phyloP scores from a whole-genome alignment of 2,329 filamentous ascomycete species.

The Hypoxylon sp. region DNA sequence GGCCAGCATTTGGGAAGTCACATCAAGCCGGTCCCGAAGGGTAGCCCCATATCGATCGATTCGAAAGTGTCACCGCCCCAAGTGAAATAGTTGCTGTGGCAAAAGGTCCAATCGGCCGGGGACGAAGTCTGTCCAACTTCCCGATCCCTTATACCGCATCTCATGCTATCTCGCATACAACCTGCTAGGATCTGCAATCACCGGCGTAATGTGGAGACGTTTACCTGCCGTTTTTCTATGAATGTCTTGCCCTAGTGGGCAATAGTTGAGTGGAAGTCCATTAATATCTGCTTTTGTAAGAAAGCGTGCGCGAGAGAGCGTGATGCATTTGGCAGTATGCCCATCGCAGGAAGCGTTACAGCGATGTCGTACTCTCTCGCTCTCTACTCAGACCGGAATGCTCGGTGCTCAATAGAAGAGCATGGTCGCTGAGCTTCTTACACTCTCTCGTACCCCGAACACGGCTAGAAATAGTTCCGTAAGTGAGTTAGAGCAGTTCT shows the following conservation, averaged over 20 bases:
- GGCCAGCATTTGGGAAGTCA: slow-evolving; percentile 25
- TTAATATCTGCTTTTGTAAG: slow-evolving; percentile 12
- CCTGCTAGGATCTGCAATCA: slow-evolving; percentile 28
- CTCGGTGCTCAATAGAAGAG: slow-evolving; percentile 44
- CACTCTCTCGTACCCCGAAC: slow-evolving; percentile 44
- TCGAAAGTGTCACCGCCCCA: slow-evolving; percentile 15
- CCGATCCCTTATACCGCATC: slow-evolving; percentile 35
- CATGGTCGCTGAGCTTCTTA: slow-evolving; percentile 27
- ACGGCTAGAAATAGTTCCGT: slow-evolving; percentile 46
- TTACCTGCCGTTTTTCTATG: slow-evolving; percentile 25
- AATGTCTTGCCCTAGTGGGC: slow-evolving; percentile 44
- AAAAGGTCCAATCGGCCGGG: slow-evolving; percentile 36
- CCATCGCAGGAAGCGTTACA: slow-evolving; percentile 23
- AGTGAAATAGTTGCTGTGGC: slow-evolving; percentile 36
- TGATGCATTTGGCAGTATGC: slow-evolving; percentile 18
- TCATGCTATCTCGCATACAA: slow-evolving; percentile 35
- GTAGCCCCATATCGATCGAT: slow-evolving; percentile 17
- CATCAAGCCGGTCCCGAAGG: slow-evolving; percentile 24
- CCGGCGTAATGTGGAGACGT: slow-evolving; percentile 33
- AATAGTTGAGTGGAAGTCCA: slow-evolving; percentile 35
- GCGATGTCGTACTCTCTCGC: slow-evolving; percentile 12
- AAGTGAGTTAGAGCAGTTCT: slow-evolving; percentile 45
- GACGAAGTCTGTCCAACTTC: slow-evolving; percentile 35
- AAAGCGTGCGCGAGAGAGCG: slow-evolving; percentile 19
- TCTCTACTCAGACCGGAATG: slow-evolving; percentile 47